phyloP scores from a whole-genome alignment of 2,329 filamentous ascomycete species.

The Monilinia fructicola region DNA sequence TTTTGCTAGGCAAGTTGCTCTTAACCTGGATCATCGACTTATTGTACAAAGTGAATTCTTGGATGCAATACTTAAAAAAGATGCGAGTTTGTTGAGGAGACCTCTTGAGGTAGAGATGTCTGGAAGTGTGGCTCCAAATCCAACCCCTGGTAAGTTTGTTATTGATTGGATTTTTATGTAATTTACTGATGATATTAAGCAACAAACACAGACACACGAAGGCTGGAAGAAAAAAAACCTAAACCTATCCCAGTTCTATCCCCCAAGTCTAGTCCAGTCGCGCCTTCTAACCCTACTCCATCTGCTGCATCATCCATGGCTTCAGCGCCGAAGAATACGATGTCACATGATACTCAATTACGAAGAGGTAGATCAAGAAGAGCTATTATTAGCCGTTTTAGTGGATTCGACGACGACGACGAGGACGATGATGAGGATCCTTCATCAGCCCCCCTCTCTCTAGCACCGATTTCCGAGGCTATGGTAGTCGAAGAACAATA shows the following conservation, averaged over 20 bases:
- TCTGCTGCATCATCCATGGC: constrained; percentile 25
- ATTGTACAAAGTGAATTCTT: constrained; percentile 91
- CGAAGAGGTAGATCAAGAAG: constrained; percentile 43
- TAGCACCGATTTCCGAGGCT: constrained; percentile 40
- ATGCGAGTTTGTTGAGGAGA: constrained; percentile 70
- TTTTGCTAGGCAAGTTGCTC: constrained; percentile 68
- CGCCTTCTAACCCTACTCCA: constrained; percentile 13
- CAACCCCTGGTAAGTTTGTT: constrained; percentile 34
- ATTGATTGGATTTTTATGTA: background rate
- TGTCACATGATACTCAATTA: constrained; percentile 8
- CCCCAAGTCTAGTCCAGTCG: constrained; percentile 18
- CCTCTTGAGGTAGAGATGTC: constrained; percentile 57
- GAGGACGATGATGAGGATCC: constrained; percentile 50
- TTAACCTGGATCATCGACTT: constrained; percentile 74
- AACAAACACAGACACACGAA: constrained; percentile 24
- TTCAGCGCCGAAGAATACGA: constrained; percentile 20
- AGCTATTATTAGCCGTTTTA: constrained; percentile 61
- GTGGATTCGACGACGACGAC: constrained; percentile 69
- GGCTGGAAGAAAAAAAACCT: background rate
- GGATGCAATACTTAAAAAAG: constrained; percentile 80
- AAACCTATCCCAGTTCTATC: background rate
- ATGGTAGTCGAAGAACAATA: constrained; percentile 56
- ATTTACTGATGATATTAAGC: constrained; percentile 23
- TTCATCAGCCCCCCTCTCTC: constrained; percentile 11
- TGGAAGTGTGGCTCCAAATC: constrained; percentile 35